Conservation (phyloP, 2,329 filamentous ascomycete species). For the Diaporthe sp. region DNA sequence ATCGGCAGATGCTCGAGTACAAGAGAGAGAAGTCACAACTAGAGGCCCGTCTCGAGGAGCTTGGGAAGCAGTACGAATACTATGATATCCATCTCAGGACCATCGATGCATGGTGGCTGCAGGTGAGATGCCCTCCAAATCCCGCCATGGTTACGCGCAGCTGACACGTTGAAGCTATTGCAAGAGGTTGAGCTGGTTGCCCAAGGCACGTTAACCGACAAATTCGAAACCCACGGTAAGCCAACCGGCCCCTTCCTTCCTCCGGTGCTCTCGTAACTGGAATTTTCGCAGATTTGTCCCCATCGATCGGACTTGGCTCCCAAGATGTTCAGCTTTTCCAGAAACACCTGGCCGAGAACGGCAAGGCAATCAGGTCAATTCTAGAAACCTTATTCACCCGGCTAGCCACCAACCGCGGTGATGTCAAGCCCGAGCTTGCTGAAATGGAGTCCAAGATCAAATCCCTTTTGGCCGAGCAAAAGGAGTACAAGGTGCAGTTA, state of each 20-base stretch:
- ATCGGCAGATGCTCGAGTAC: conserved; percentile 97
- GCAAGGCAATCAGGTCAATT: conserved; percentile 81
- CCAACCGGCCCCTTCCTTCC: conserved; percentile 37
- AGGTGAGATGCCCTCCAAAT: conserved; percentile 71
- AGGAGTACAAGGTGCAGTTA: conserved; percentile 82
- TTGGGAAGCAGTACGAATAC: conserved; percentile 82
- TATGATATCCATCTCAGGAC: conserved; percentile 94
- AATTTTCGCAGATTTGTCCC: conserved; percentile 62
- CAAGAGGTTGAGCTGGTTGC: conserved; percentile 75
- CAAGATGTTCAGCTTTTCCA: conserved; percentile 81
- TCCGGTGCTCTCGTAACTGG: conserved; percentile 48
- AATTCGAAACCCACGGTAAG: conserved; percentile 59
- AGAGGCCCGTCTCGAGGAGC: conserved; percentile 84
- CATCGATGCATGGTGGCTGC: conserved; percentile 93
- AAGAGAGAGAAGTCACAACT: conserved; percentile 89
- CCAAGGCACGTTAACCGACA: conserved; percentile 62
- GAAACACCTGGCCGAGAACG: conserved; percentile 82
- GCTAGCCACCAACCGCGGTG: conserved; percentile 65
- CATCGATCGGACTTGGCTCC: conserved; percentile 72
- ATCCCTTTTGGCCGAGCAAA: conserved; percentile 83
- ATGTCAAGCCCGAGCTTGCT: conserved; percentile 76
- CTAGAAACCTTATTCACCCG: conserved; percentile 77
- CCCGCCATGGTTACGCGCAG: conserved; percentile 40
- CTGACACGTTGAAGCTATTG: conserved; percentile 63
- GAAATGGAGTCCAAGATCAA: conserved; percentile 83